phyloP scores from a whole-genome alignment of 2,329 filamentous ascomycete species.

The Penicillium griseofulvum region DNA sequence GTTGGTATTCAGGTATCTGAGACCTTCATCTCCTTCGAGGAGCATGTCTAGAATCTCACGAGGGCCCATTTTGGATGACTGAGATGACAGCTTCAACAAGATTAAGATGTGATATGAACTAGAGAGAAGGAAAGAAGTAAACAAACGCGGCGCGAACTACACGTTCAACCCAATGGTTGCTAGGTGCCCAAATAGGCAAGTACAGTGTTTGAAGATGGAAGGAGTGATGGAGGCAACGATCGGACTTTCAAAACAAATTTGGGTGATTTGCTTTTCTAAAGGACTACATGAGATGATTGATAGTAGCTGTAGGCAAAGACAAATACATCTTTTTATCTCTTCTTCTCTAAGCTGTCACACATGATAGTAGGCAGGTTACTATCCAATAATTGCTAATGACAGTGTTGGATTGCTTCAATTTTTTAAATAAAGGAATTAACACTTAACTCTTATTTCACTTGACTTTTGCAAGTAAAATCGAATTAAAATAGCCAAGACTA shows the following conservation, averaged over 20 bases:
- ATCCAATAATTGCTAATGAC: not conserved
- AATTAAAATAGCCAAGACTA: too few species aligned
- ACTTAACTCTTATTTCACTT: not conserved
- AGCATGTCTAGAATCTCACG: not conserved
- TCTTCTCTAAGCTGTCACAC: not conserved
- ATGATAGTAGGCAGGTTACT: not conserved
- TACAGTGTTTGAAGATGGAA: too few species aligned
- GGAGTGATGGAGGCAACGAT: too few species aligned
- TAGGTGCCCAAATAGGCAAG: too few species aligned
- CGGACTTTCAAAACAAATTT: too few species aligned
- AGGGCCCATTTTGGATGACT: not conserved
- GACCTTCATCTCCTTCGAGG: not conserved
- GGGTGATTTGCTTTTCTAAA: too few species aligned
- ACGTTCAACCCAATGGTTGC: too few species aligned
- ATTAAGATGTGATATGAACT: not conserved
- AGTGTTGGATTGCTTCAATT: not conserved
- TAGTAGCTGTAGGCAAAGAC: too few species aligned
- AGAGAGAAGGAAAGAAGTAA: not conserved
- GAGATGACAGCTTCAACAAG: not conserved
- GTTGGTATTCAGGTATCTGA: not conserved
- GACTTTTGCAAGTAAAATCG: not conserved
- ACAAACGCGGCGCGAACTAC: not conserved
- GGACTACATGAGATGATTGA: too few species aligned
- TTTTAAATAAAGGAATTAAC: too few species aligned
- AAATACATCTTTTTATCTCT: not conserved